A percentile compares a stretch with the other conserved stretches of the same genome.
phyloP scores from a whole-genome alignment of 192 early-diverging fungal species.

The Gorgonomyces haynaldii region DNA sequence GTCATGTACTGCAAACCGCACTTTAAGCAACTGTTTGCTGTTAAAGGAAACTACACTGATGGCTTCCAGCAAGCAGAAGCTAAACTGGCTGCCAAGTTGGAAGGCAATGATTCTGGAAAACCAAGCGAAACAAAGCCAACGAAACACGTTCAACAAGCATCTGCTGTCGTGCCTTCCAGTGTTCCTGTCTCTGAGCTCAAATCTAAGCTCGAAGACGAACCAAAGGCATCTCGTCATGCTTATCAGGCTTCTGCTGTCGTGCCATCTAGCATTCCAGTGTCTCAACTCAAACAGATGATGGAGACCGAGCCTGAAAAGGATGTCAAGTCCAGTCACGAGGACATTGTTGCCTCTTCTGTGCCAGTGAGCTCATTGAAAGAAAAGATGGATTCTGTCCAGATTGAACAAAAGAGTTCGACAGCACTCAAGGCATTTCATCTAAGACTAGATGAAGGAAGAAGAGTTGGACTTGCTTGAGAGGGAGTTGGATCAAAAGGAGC shows the following conservation, averaged over 20 bases:
- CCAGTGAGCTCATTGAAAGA: neutral
- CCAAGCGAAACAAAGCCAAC: neutral
- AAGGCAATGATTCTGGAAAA: neutral
- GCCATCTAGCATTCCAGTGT: neutral
- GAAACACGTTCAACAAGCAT: neutral
- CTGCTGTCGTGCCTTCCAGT: neutral
- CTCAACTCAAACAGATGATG: neutral
- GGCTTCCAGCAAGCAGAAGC: conserved; percentile 40
- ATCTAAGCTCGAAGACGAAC: neutral
- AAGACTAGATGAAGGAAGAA: conserved; percentile 5
- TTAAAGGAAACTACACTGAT: conserved; percentile 48
- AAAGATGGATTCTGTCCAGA: neutral
- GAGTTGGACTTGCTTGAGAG: conserved; percentile 3
- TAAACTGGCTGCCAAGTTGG: neutral
- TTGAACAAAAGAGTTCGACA: neutral
- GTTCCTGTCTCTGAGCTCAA: neutral
- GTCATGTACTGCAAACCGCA: conserved; percentile 21
- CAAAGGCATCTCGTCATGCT: neutral
- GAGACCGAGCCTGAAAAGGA: neutral
- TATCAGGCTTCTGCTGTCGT: neutral
- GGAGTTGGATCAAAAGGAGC: neutral
- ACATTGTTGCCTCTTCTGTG: neutral
- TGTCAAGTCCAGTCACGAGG: no score
- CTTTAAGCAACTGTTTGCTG: conserved; percentile 42
- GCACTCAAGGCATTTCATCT: neutral